phyloP scores from a whole-genome alignment of 2,329 filamentous ascomycete genomes.

The Exophiala calicioides region DNA sequence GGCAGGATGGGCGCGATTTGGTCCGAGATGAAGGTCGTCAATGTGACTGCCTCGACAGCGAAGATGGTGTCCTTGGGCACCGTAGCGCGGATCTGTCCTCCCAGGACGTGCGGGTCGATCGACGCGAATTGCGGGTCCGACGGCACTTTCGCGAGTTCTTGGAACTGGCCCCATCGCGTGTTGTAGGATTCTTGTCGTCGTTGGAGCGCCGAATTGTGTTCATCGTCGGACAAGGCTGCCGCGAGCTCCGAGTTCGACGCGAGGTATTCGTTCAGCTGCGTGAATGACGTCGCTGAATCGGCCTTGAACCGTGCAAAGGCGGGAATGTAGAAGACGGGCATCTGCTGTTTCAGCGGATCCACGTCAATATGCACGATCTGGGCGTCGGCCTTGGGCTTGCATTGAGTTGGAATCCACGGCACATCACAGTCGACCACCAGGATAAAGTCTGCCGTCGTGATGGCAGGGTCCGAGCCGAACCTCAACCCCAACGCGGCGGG shows the following conservation, averaged over 20 bases:
- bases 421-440: conserved; percentile 86
- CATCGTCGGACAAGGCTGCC: conserved; percentile 40
- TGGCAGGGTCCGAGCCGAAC: conserved; percentile 71
- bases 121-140: conserved; percentile 55
- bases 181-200: conserved; percentile 56
- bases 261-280: conserved; percentile 68
- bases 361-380: conserved; percentile 67
- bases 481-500: conserved; percentile 66
- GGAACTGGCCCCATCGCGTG: conserved; percentile 61
- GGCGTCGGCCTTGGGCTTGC: conserved; percentile 57
- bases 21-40: conserved; percentile 66
- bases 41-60: conserved; percentile 76
- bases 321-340: conserved; percentile 71
- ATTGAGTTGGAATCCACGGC: conserved; percentile 85
- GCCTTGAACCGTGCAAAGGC: conserved; percentile 67
- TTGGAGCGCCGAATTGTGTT: conserved; percentile 37
- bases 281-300: conserved; percentile 64
- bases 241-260: conserved; percentile 47
- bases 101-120: conserved; percentile 62
- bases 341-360: conserved; percentile 70
- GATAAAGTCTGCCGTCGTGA: conserved; percentile 79
- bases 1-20: conserved; percentile 69
- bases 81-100: conserved; percentile 56
- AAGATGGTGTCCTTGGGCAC: conserved; percentile 69
- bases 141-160: conserved; percentile 56